Evolutionary conservation across 2,329 filamentous ascomycete genomes (phyloP), one percentile per base, ranked within the genome.

Genomic region (Fusarium palustre): DNA sequence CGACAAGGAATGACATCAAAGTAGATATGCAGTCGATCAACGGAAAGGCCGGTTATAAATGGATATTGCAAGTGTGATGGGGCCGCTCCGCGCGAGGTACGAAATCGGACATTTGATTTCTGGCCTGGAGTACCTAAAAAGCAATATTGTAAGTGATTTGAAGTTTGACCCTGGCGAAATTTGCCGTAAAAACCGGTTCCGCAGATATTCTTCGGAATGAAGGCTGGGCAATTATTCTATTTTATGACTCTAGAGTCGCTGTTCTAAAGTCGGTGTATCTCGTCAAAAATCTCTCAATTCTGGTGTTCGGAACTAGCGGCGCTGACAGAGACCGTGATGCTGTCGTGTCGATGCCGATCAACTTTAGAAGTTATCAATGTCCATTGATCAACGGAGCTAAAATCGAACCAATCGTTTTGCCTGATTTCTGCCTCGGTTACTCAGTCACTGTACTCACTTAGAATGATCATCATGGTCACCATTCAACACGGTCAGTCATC

Each of bases 151-250:
- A 5, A 25, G 5, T 25, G 5, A 25, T 25, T 6, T 25, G 24
- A 25, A 25, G 7, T 25, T 25, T 7, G 24, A 25, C 24, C 24
- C 24, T 25, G 24, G 24, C 25, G 3, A 28, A 28, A 28, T 28
- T 28, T 28, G 25, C 25, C 25, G 25, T 12, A 2, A 36, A 8
- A 36, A 18, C 18, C 33, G 9, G 33, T 36, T 10, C 33, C 33
- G 33, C 18, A n/a, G 10, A 0, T 5, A 4, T 10, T 18, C 33
- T 0, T n/a, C 8, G 9, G 16, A 36, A 36, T 9, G 1, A 16
- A 18, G 9, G 18, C 5, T 10, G 36, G 13, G 13, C 12, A 7
- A 5, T 20, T 18, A n/a, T n/a, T n/a, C n/a, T 2, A 36, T 18
- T 36, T 36, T 18, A 5, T 36, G 33, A 5, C 16, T 36, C 16